These are phyloP conservation scores for Ramularia collo-cygni DNA, from an alignment of 2,329 filamentous ascomycete species.

Conservation along the genomic window DNA sequence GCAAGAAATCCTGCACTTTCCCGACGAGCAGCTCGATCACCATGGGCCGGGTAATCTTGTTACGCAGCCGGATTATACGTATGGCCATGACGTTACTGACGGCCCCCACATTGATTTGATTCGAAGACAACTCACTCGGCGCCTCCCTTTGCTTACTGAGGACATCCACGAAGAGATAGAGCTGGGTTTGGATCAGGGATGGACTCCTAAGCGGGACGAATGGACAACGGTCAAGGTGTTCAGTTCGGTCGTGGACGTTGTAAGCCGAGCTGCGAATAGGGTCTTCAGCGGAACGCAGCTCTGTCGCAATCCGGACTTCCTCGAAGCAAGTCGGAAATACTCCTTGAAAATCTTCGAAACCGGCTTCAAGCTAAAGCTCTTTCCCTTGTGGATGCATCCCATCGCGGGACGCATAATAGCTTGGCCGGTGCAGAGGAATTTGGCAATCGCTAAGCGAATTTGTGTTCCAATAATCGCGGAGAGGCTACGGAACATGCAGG, in stretches of 20 bases:
- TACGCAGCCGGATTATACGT: constrained; percentile 10
- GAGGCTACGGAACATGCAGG: no score
- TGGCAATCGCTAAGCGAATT: no score
- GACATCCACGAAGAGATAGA: constrained; percentile 12
- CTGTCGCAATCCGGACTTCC: constrained; percentile 14
- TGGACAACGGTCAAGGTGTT: constrained; percentile 6
- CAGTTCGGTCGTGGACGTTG: constrained; percentile 8
- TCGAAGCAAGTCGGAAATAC: constrained; percentile 12
- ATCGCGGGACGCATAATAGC: no score
- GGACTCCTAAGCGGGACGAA: constrained; percentile 6
- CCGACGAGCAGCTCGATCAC: constrained; percentile 15
- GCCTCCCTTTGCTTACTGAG: constrained; percentile 13
- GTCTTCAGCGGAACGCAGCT: constrained; percentile 17
- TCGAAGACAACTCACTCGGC: constrained; percentile 14
- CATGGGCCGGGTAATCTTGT: constrained; percentile 6
- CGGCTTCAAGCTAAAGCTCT: constrained; percentile 10
- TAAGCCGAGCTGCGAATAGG: constrained; percentile 17
- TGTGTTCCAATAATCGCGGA: no score
- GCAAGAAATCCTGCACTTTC: constrained; percentile 10
- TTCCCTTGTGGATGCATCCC: constrained; percentile 5
- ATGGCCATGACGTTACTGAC: constrained; percentile 5
- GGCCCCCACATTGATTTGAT: constrained; percentile 7
- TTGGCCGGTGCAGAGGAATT: no score
- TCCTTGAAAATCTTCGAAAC: constrained; percentile 8
- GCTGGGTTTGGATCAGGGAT: constrained; percentile 12